Evolutionary conservation across 129 eudicot species (phyloP), one percentile per base, ranked within the genome.

Genomic region (Pittosporum tobira): DNA sequence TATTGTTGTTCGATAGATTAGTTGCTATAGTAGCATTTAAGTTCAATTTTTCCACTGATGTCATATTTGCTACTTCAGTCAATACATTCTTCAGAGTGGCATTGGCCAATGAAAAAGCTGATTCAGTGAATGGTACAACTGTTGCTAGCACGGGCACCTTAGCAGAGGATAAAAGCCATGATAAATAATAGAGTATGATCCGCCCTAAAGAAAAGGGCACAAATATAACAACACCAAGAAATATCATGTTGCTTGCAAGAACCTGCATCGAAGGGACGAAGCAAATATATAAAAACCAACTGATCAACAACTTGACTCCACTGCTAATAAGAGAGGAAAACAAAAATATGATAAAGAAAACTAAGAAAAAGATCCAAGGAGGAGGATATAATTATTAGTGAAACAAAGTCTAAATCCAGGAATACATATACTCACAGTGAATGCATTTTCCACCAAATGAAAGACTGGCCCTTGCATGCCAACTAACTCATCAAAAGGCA

Each of bases 381-480:
- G 10, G 31, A 22, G 21, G 14, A 13, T 36, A 53, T 11, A 53
- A 6, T 26, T n/a, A n/a, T 26, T 2, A 19, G 61, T 22, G 18
- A 21, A 55, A 16, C 45, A 31, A 8, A 2, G 23, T 36, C 31
- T 31, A 23, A 30, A 30, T 9, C 15, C 26, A 56, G 36, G 5
- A 24, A 34, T 26, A 66, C 12, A 19, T n/a, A n/a, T 27, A 89
- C 97, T 79, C 62, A 90, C 97, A 9, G 97, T 90, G 55, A 90
- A 90, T 59, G 97, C 95, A 80, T 90, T 90, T 73, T 85, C 97
- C 60, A 90, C 95, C 79, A 90, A 65, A 82, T 90, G 97, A 47
- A 90, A 90, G 53, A 83, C 86, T 23, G 97, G 97, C 16, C 97
- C 97, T 73, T 85, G 95, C 95, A 90, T 90, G 64, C 97, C 97